Evolutionary conservation across 1,139 yeast genomes (phyloP), one percentile per base, ranked within the genome.

Genomic region (Taphrina wiesneri): DNA sequence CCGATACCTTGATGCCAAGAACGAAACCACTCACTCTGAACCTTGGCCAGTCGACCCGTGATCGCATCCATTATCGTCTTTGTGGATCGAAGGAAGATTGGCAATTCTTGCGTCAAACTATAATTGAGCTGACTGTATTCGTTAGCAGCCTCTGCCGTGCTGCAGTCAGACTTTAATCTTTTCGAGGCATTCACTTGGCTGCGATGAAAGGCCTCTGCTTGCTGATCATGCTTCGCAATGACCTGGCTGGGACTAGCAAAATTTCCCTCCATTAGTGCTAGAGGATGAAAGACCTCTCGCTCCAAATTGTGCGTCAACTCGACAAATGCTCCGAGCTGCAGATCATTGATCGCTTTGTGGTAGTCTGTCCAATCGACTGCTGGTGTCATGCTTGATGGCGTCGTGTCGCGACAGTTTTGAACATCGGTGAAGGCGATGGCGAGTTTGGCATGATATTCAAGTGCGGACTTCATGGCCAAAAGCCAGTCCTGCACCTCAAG

Each of bases 401-500:
- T 23, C 17, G 39, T 30, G 17, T 46, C 52, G 5, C 30, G 53
- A 43, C 60, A 28, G 13, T 15, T n/a, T 21, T 25, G 49, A 23
- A 62, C 57, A 7, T 53, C 60, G 6, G 28, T 43, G 17, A 62
- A 32, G 4, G 60, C 60, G 17, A 17, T 13, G 17, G 54, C 46
- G 17, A 53, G 21, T 5, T 23, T 36, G 15, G 60, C 54, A 23
- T 62, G 60, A 32, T 62, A 53, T 11, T 54, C 54, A 19, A 53
- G 65, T 15, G 60, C 54, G 15, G 57, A 36, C 15, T 36, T 26
- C 60, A 62, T 62, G 32, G 53, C 65, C 25, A 32, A n/a, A 2
- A 62, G 54, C 65, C 65, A 62, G n/a, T 54, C 60, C 17, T 53
- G 43, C 2, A 62, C 47, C n/a, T 62, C 65, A 23, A 45, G 32